Evolutionary conservation across 306 rosid genomes (phyloP).

Genomic region (Rubus parviflorus): DNA sequence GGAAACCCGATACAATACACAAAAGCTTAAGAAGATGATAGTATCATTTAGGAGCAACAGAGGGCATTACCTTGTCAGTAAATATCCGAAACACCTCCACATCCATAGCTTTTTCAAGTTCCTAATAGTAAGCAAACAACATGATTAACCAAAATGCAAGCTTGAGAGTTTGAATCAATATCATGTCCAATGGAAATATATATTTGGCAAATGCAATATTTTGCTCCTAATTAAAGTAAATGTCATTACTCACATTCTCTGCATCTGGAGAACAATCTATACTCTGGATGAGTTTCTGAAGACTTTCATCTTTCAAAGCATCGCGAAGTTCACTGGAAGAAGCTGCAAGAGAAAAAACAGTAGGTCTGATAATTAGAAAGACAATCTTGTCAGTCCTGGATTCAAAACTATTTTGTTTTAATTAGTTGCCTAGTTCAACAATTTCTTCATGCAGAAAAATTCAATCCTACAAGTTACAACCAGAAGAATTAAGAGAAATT

Average conservation of each 20-base stretch:
- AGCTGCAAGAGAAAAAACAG: conserved; percentile 47
- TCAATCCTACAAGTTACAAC: not conserved
- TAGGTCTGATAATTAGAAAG: conserved; percentile 7
- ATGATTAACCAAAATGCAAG: conserved; percentile 10
- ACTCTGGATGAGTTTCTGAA: conserved; percentile 54
- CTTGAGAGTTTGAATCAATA: not conserved
- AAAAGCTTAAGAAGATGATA: conserved; percentile 6
- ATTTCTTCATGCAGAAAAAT: not conserved
- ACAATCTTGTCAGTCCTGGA: not conserved
- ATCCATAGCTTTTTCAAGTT: conserved; percentile 76
- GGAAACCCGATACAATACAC: not conserved
- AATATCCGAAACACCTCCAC: conserved; percentile 56
- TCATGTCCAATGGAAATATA: not conserved
- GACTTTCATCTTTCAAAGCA: conserved; percentile 58
- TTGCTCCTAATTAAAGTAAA: not conserved
- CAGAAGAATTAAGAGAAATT: not conserved
- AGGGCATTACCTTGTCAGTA: conserved; percentile 60
- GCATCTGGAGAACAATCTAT: conserved; percentile 63
- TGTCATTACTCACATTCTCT: conserved; percentile 48
- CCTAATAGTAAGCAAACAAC: conserved; percentile 44
- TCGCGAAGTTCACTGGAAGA: conserved; percentile 66
- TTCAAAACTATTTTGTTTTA: not conserved
- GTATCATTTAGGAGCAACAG: conserved; percentile 11
- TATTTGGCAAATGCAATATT: not conserved
- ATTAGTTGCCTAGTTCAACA: not conserved